A percentile compares a stretch with the other conserved stretches of the same genome.
Evolutionary conservation across 345 rosid species (phyloP).

Genomic region (Populus euphratica): DNA sequence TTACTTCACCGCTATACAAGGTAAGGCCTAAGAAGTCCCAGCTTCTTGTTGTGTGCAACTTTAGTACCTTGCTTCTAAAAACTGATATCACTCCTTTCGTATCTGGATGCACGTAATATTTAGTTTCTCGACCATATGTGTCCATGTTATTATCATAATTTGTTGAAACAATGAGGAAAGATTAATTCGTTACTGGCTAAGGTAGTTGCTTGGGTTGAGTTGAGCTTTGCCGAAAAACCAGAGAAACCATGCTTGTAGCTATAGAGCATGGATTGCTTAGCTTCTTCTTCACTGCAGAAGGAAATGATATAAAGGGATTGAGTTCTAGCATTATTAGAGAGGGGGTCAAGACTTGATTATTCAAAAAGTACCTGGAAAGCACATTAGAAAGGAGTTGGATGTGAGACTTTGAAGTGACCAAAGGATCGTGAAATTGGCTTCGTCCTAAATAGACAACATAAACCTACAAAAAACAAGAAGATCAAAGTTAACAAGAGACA

Average conservation of each 20-base stretch:
- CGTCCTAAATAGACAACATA: conserved; percentile 64
- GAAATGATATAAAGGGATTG: background rate
- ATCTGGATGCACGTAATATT: conserved; percentile 27
- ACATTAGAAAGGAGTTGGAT: conserved; percentile 52
- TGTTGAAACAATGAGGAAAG: background rate
- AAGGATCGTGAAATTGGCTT: conserved; percentile 30
- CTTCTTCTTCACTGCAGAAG: conserved; percentile 51
- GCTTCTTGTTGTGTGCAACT: conserved; percentile 67
- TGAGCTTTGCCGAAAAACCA: conserved; percentile 54
- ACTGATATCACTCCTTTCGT: conserved; percentile 49
- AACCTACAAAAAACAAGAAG: conserved; percentile 39
- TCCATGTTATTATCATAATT: no score
- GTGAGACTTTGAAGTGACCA: conserved; percentile 42
- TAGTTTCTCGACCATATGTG: no score
- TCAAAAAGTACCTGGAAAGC: conserved; percentile 39
- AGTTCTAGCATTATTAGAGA: background rate
- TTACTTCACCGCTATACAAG: conserved; percentile 10
- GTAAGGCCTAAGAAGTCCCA: conserved; percentile 73
- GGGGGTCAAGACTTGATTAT: background rate
- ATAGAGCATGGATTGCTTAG: conserved; percentile 45
- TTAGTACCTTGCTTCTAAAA: conserved; percentile 41
- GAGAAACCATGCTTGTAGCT: conserved; percentile 67
- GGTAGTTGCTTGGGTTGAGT: conserved; percentile 46
- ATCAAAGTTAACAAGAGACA: background rate
- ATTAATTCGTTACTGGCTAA: conserved; percentile 38